Evolutionary conservation across 371 early-diverging fungal species (phyloP).

Genomic region (Rhizopus stolonifer): DNA sequence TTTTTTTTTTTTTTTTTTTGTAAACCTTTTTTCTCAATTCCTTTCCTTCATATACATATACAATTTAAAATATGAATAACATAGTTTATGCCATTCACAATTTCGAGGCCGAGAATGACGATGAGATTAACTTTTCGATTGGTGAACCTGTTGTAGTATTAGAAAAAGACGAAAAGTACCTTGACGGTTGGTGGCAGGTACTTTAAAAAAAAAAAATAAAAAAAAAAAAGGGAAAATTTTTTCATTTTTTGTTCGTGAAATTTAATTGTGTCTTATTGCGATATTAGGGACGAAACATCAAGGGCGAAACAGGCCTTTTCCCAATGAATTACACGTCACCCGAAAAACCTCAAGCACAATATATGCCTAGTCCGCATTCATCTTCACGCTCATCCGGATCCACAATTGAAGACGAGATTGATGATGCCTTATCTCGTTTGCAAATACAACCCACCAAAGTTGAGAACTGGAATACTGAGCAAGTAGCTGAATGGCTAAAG

Average conservation of each 20-base stretch:
- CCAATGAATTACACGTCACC: constrained; percentile 68
- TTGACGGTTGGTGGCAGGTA: constrained; percentile 90
- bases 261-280: too few relatives aligned
- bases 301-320: constrained; percentile 75
- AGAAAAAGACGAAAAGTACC: constrained; percentile 76
- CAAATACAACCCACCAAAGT: constrained; percentile 12
- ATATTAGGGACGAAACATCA: constrained; percentile 60
- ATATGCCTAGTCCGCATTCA: constrained; percentile 16
- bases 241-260: too few relatives aligned
- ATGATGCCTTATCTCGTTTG: constrained; percentile 27
- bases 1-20: constrained; percentile 1
- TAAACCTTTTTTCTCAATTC: background rate
- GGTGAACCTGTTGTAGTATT: constrained; percentile 75
- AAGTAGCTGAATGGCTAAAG: constrained; percentile 48
- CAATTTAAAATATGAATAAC: constrained; percentile 30
- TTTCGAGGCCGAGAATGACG: constrained; percentile 71
- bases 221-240: too few relatives aligned
- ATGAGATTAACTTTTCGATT: constrained; percentile 70
- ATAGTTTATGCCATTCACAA: constrained; percentile 67
- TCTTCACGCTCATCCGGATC: constrained; percentile 23
- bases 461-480: constrained; percentile 43
- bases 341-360: constrained; percentile 27
- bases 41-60: too few relatives aligned
- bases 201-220: too few relatives aligned
- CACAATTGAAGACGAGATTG: constrained; percentile 34